A percentile compares a stretch with the other conserved stretches of the same genome.
phyloP scores from a whole-genome alignment of 129 eudicot species.

The Erigeron canadensis region DNA sequence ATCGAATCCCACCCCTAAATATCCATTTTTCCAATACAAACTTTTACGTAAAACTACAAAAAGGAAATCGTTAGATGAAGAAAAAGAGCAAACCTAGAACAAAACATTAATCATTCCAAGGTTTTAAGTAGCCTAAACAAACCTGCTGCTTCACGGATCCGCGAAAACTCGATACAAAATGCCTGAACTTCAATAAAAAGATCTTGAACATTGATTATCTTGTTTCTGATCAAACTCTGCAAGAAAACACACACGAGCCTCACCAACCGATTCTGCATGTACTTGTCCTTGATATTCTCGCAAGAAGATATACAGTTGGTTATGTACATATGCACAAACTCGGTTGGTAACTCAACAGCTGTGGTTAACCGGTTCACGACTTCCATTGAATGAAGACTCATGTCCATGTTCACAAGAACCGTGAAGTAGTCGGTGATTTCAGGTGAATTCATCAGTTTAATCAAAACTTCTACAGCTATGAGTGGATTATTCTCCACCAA shows the following conservation, averaged over 20 bases:
- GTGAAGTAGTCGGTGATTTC: constrained; percentile 83
- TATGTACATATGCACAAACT: constrained; percentile 90
- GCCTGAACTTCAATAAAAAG: constrained; percentile 91
- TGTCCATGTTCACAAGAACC: constrained; percentile 94
- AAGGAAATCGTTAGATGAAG: background rate
- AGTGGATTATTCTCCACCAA: constrained; percentile 92
- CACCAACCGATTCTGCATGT: constrained; percentile 97
- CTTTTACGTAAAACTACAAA: constrained; percentile 26
- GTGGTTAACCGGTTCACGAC: constrained; percentile 96
- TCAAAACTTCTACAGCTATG: constrained; percentile 84
- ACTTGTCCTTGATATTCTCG: constrained; percentile 86
- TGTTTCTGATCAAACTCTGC: constrained; percentile 86
- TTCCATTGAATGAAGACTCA: constrained; percentile 99
- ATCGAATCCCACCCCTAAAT: constrained; percentile 23
- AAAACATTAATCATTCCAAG: constrained; percentile 49
- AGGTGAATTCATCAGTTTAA: constrained; percentile 75
- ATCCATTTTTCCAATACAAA: constrained; percentile 28
- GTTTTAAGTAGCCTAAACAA: constrained; percentile 86
- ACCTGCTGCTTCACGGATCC: constrained; percentile 92
- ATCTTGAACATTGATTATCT: constrained; percentile 91
- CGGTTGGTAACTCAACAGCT: constrained; percentile 88
- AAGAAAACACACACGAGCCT: constrained; percentile 86
- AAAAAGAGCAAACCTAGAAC: background rate
- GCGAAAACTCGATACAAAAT: constrained; percentile 92
- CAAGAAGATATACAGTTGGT: constrained; percentile 90